Evolutionary conservation across 805 yeast species (phyloP), one percentile per base, ranked within the genome.

Genomic region (Myxozyma melibiosi): DNA sequence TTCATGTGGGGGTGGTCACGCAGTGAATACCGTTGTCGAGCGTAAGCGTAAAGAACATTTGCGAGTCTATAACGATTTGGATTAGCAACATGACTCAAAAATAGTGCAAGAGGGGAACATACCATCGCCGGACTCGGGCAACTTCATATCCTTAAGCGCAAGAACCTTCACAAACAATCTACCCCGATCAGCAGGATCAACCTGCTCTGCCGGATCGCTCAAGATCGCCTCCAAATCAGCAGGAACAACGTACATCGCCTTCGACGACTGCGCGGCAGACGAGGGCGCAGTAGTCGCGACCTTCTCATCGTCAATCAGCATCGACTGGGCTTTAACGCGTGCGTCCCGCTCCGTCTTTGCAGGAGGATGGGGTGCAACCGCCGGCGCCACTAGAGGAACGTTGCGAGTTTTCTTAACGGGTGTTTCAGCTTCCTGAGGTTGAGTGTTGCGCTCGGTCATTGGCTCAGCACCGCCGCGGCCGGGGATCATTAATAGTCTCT

Each of bases 21-120:
- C 88, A 80, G 68, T 90, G 95, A 37, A 83, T 82, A 4, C 96
- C 96, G 68, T 90, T 90, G 69, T 90, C 97, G 52, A 85, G 72
- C 18, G 71, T 68, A 16, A 83, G 64, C 25, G 78, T 74, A 66
- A 82, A 80, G 16, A 73, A 70, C 2, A 80, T 81, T 31, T 76
- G 69, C 4, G 52, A 20, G 40, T 75, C 79, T 11, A 61, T 60
- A 25, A 66, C 79, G 4, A 4, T 31, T 5, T 30, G 14, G 22
- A 34, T 22, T 65, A 13, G 78, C 28, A 35, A 14, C 18, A 22
- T 8, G 8, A 14, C 7, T 33, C 7, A 27, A 20, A 27, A 16
- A 14, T n/a, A n/a, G n/a, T n/a, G n/a, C n/a, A n/a, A n/a, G n/a
- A n/a, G n/a, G n/a, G n/a, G n/a, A n/a, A 7, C 50, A n/a, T 52